Base-by-base conservation (phyloP, 2,329 filamentous ascomycete species). In the Zymoseptoria crescenta region DNA sequence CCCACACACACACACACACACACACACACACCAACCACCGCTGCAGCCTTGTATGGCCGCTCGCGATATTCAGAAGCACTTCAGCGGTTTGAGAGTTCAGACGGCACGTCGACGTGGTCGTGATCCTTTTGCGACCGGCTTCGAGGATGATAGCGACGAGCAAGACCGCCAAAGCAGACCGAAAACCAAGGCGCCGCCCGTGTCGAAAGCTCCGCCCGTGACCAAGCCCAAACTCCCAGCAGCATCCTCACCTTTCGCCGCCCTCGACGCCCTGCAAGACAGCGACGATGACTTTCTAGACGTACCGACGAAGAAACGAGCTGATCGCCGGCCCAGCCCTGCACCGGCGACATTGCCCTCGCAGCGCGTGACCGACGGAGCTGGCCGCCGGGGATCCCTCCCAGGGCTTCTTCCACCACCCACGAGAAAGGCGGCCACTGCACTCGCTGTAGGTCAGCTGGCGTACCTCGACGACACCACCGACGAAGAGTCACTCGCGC, bases 391-490 rank as follows among this genome's bases (percentile, higher is more conserved):
- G 16, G 67, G 66, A 53, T 67, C 63, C 7, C 57, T 65, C 13
- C 62, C 64, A 21, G 57, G 60, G 21, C 52, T 51, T 5, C 35
- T 60, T 8, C 56, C 56, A 58, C 55, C 24, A 58, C 57, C 59
- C 52, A 60, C 57, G 58, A 62, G 59, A 63, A 64, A 64, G 8
- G 58, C 61, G 55, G 70, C 65, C 16, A 60, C 61, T 49, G 59
- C 62, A 9, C 68, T 66, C 30, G 70, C 70, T 19, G 69, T 67
- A 8, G 70, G 70, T 27, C 61, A 57, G 52, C 59, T 71, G 49
- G 69, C 69, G 50, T 71, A 69, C 56, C 66, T 71, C 35, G 69
- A 71, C 69, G 70, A 72, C 60, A 70, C 66, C 59, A 63, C 64
- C 58, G 66, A 69, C 64, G 67, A 67, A 45, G 63, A 68, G 20